phyloP scores from a whole-genome alignment of 345 rosid species.

The Anacardium occidentale region DNA sequence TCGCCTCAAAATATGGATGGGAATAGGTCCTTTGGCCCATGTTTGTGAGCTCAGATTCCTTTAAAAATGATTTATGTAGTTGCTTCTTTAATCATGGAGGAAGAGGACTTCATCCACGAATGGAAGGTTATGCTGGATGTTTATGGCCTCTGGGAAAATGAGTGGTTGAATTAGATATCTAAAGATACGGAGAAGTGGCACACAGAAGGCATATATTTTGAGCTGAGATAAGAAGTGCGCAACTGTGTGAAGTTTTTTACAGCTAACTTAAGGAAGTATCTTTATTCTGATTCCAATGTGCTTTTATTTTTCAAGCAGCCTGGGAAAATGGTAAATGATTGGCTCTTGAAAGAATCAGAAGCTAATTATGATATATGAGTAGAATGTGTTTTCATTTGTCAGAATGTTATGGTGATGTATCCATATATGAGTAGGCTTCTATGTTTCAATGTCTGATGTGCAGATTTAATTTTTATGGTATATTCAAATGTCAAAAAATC shows the following conservation, averaged over 20 bases:
- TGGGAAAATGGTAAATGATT: slow-evolving; percentile 27
- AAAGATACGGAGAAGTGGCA: slow-evolving; percentile 38
- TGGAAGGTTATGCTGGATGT: slow-evolving; percentile 35
- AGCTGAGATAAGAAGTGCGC: slow-evolving; percentile 27
- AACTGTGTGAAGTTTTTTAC: slow-evolving; percentile 23
- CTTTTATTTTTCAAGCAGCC: slow-evolving; percentile 32
- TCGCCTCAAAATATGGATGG: too few species aligned
- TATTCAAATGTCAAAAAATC: too few species aligned
- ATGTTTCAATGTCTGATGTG: too few species aligned
- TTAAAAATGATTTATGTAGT: slow-evolving; percentile 25
- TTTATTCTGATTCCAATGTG: slow-evolving; percentile 29
- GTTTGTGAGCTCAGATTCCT: slow-evolving; percentile 26
- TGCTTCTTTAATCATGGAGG: slow-evolving; percentile 35
- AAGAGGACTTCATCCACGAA: slow-evolving; percentile 29
- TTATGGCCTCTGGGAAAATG: slow-evolving; percentile 29
- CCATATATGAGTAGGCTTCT: too few species aligned
- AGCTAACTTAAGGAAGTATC: slow-evolving; percentile 27
- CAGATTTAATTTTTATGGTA: too few species aligned
- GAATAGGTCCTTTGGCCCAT: too few species aligned
- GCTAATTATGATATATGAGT: slow-evolving; percentile 35
- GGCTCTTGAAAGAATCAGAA: slow-evolving; percentile 36
- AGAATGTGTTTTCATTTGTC: too few species aligned
- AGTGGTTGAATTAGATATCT: slow-evolving; percentile 28
- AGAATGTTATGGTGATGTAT: too few species aligned
- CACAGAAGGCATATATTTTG: slow-evolving; percentile 33